These are phyloP conservation scores for Verbascum thapsus DNA, from an alignment of 257 asterid species.

Conservation along the genomic window DNA sequence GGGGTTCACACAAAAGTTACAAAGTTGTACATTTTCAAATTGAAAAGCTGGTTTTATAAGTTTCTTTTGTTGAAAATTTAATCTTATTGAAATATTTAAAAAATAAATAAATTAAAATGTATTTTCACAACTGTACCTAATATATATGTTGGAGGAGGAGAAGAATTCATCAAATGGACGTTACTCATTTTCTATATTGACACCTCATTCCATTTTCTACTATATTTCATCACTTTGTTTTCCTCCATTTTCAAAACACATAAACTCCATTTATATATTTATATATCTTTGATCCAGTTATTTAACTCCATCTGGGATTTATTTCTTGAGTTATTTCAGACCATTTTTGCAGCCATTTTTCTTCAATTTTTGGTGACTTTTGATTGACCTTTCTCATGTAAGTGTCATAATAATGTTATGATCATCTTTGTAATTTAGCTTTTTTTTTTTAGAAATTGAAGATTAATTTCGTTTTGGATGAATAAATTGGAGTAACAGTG, in stretches of 20 bases:
- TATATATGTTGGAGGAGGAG: constrained; percentile 25
- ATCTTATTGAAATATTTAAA: not conserved
- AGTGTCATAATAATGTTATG: not conserved
- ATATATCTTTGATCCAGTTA: not conserved
- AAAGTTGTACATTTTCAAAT: no score
- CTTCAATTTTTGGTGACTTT: not conserved
- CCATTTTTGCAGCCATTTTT: not conserved
- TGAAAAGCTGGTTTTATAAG: no score
- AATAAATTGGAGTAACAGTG: constrained; percentile 26
- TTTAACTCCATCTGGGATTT: not conserved
- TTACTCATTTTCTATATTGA: constrained; percentile 34
- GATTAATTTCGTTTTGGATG: not conserved
- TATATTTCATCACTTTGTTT: constrained; percentile 22
- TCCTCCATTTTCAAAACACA: constrained; percentile 25
- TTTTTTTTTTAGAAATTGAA: not conserved
- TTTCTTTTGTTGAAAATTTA: no score
- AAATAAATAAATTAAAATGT: not conserved
- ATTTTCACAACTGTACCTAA: constrained; percentile 19
- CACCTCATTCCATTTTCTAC: constrained; percentile 24
- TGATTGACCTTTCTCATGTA: not conserved
- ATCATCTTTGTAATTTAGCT: not conserved
- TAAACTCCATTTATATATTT: no score
- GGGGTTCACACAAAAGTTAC: no score
- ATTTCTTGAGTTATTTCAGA: not conserved
- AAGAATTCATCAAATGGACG: constrained; percentile 31